Evolutionary conservation across 805 yeast genomes (phyloP).

Genomic region (Blastobotrys parvus): DNA sequence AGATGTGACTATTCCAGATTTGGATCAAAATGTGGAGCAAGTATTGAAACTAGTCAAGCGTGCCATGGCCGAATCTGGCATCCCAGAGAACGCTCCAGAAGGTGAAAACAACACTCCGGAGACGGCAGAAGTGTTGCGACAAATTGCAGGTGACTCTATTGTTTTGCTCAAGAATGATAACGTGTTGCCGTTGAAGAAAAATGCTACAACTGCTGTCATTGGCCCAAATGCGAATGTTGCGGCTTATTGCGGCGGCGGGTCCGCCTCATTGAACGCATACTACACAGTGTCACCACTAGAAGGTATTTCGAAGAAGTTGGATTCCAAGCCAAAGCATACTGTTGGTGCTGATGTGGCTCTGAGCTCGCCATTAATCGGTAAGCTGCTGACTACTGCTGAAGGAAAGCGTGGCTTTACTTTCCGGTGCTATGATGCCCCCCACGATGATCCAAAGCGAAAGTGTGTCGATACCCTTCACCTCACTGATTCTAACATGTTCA

Average conservation of each 20-base stretch:
- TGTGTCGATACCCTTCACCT: conserved; percentile 9
- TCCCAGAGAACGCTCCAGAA: conserved; percentile 35
- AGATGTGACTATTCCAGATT: conserved; percentile 33
- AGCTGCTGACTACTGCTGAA: conserved; percentile 5
- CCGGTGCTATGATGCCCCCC: conserved; percentile 5
- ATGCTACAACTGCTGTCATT: conserved; percentile 39
- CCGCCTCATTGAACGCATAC: conserved; percentile 43
- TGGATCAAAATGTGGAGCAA: conserved; percentile 41
- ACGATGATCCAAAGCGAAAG: conserved; percentile 6
- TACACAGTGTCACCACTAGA: conserved; percentile 30
- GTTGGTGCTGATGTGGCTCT: conserved; percentile 31
- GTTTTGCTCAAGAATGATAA: conserved; percentile 46
- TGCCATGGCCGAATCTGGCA: conserved; percentile 35
- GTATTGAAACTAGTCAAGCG: conserved; percentile 42
- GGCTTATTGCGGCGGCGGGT: conserved; percentile 54
- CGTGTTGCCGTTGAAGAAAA: conserved; percentile 39
- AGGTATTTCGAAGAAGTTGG: conserved; percentile 7
- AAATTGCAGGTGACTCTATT: conserved; percentile 41
- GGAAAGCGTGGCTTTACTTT: conserved; percentile 12
- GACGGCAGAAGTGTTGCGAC: conserved; percentile 35
- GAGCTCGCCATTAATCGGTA: conserved; percentile 30
- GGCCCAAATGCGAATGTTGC: conserved; percentile 51
- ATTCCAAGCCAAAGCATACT: conserved; percentile 5
- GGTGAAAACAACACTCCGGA: conserved; percentile 39
- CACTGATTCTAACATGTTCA: conserved; percentile 8